phyloP scores from a whole-genome alignment of 768 basidiomycete species.

The Tylopilus plumbeoviolaceoides region DNA sequence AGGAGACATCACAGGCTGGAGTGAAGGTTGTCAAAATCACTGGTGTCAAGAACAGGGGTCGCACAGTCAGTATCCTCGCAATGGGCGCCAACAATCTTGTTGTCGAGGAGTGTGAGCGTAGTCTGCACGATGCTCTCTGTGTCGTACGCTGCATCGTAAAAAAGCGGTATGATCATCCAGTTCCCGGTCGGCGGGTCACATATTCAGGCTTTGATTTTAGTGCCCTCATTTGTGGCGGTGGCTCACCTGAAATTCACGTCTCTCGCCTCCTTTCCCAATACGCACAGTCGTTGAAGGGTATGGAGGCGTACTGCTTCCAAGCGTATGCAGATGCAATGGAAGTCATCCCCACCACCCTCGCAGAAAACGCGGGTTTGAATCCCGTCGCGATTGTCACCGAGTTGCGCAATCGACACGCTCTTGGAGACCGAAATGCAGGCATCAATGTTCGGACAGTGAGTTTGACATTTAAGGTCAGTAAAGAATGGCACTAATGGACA shows the following conservation, averaged over 20 bases:
- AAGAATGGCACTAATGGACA: constrained; percentile 5
- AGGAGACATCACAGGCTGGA: constrained; percentile 77
- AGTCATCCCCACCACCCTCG: constrained; percentile 95
- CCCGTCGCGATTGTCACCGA: constrained; percentile 98
- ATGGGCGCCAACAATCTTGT: constrained; percentile 92
- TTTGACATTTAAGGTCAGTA: not conserved
- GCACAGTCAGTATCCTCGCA: constrained; percentile 92
- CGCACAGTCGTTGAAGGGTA: constrained; percentile 90
- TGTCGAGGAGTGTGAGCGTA: constrained; percentile 94
- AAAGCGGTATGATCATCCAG: constrained; percentile 65
- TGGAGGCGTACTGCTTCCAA: constrained; percentile 99
- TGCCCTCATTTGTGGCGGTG: constrained; percentile 92
- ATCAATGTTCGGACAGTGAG: constrained; percentile 96
- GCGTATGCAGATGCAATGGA: constrained; percentile 97
- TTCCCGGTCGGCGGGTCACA: not conserved
- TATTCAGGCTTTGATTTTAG: constrained; percentile 33
- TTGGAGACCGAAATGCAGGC: constrained; percentile 91
- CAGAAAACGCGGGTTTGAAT: constrained; percentile 97
- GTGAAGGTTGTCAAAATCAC: constrained; percentile 93
- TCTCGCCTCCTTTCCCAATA: constrained; percentile 88
- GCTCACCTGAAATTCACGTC: constrained; percentile 96
- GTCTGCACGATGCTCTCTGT: constrained; percentile 97
- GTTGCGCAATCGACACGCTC: constrained; percentile 91
- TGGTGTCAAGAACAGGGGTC: constrained; percentile 90
- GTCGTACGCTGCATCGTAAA: constrained; percentile 98